Evolutionary conservation across 2,329 filamentous ascomycete species (phyloP), one percentile per base, ranked within the genome.

Genomic region (Leptosphaerulina australis): DNA sequence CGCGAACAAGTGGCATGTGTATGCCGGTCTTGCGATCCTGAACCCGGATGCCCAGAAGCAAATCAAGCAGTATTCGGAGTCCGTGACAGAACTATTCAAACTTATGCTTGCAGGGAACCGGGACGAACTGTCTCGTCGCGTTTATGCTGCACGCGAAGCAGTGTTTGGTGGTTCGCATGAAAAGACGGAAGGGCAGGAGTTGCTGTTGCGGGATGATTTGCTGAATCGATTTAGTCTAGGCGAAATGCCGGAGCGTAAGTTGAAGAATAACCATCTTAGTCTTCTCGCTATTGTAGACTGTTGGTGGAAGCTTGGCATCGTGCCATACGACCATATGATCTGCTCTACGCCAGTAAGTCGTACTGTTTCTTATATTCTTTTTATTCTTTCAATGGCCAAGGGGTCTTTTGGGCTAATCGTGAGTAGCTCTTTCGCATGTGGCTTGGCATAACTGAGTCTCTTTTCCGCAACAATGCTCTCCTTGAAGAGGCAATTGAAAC

Each of bases 291-390:
- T 99, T 84, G 95, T 97, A 33, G 94, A 99, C 77, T 97, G 93
- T 76, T 99, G 94, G 94, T 94, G 90, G 69, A 90, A 90, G 60
- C 82, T 97, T 35, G 88, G 86, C 25, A 99, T 97, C 64, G 88
- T 95, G 37, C 94, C 94, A 0, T 99, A 99, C 73, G 93, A 99
- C 74, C 95, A 99, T 78, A 99, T 99, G 92, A 95, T 99, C 62
- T 99, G 94, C 78, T 96, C 91, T 44, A 99, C 94, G 29, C 94
- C 94, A 38, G 83, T 86, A 68, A 70, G 82, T 76, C 26, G n/a
- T n/a, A n/a, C n/a, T 22, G 22, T 22, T 30, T 26, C 12, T 12
- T 15, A 21, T 12, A 8, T 12, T 3, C 25, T 2, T 8, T 17
- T 5, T 14, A 3, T 9, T 14, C 4, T 22, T 21, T 31, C 12